Percentiles rank a stretch among this genome's conserved stretches.
Evolutionary conservation across 192 early-diverging fungal species (phyloP).

Genomic region (Coemansia guatemalensis): DNA sequence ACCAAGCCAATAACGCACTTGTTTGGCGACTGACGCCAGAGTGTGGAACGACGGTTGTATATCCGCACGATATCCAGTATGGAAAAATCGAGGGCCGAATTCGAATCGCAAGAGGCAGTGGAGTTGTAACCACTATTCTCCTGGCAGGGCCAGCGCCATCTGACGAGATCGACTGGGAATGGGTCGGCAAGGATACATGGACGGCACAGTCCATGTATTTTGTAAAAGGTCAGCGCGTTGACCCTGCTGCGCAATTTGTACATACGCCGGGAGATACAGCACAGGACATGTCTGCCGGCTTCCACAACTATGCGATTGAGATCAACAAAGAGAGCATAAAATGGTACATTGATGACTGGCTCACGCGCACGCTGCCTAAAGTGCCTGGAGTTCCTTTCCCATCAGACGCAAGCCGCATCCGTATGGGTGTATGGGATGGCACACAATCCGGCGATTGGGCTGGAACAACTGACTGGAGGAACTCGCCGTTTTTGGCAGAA

Average conservation of each 20-base stretch:
- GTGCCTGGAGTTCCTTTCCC: conserved; percentile 35
- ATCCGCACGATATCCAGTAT: conserved; percentile 30
- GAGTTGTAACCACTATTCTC: conserved; percentile 57
- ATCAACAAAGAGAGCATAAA: conserved; percentile 53
- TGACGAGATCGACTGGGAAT: conserved; percentile 67
- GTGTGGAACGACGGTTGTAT: conserved; percentile 48
- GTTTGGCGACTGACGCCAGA: conserved; percentile 37
- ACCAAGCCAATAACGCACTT: conserved; percentile 26
- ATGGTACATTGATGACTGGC: conserved; percentile 58
- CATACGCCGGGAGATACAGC: conserved; percentile 39
- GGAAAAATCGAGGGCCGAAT: conserved; percentile 46
- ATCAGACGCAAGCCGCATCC: conserved; percentile 16
- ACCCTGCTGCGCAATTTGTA: conserved; percentile 22
- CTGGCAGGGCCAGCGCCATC: conserved; percentile 44
- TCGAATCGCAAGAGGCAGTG: conserved; percentile 42
- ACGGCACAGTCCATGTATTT: conserved; percentile 58
- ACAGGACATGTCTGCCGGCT: conserved; percentile 40
- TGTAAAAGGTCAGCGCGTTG: conserved; percentile 52
- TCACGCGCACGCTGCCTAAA: conserved; percentile 46
- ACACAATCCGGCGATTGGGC: conserved; percentile 49
- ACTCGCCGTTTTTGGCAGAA: conserved; percentile 33
- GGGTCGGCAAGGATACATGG: conserved; percentile 58
- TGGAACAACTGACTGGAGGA: conserved; percentile 44
- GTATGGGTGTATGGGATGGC: conserved; percentile 56
- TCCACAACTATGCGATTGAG: conserved; percentile 62